Evolutionary conservation across 331 rosid species (phyloP).

Genomic region (Malus hybrid): DNA sequence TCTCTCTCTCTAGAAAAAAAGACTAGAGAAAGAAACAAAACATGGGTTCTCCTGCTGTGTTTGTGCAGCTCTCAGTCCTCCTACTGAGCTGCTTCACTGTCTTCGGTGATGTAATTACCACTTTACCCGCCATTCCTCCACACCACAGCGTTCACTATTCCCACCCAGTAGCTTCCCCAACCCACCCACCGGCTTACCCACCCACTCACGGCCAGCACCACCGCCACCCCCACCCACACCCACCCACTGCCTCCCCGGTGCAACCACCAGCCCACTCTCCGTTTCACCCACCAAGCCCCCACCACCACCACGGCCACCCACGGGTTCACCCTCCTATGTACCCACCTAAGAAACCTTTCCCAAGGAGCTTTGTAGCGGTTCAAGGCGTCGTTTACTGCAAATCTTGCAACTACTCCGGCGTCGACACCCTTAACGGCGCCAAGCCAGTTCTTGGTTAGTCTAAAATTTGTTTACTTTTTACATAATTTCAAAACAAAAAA

Average conservation of each 20-base stretch:
- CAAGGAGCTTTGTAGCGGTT: slow-evolving; percentile 55
- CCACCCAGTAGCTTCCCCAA: slow-evolving; percentile 17
- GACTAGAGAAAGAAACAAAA: not conserved
- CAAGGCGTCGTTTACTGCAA: slow-evolving; percentile 84
- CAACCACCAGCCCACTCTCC: slow-evolving; percentile 19
- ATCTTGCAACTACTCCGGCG: slow-evolving; percentile 59
- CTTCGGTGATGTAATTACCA: not conserved
- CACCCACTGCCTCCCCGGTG: slow-evolving; percentile 12
- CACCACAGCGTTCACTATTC: slow-evolving; percentile 8
- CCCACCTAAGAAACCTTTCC: slow-evolving; percentile 20
- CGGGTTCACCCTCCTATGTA: slow-evolving; percentile 18
- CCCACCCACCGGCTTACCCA: slow-evolving; percentile 28
- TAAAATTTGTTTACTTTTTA: not conserved
- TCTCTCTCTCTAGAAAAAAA: not conserved
- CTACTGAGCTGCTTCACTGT: slow-evolving; percentile 22
- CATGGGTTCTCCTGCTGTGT: not conserved
- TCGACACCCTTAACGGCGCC: slow-evolving; percentile 54
- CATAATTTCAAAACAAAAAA: not conserved
- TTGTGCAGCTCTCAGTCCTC: slow-evolving; percentile 9
- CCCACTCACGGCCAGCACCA: slow-evolving; percentile 9
- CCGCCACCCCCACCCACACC: slow-evolving; percentile 13
- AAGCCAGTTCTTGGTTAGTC: slow-evolving; percentile 43
- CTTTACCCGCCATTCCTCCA: slow-evolving; percentile 10
- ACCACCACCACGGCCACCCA: not conserved
- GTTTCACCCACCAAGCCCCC: not conserved